Evolutionary conservation across 148 eudicot species (phyloP).

Genomic region (Fagopyrum homotropicum): DNA sequence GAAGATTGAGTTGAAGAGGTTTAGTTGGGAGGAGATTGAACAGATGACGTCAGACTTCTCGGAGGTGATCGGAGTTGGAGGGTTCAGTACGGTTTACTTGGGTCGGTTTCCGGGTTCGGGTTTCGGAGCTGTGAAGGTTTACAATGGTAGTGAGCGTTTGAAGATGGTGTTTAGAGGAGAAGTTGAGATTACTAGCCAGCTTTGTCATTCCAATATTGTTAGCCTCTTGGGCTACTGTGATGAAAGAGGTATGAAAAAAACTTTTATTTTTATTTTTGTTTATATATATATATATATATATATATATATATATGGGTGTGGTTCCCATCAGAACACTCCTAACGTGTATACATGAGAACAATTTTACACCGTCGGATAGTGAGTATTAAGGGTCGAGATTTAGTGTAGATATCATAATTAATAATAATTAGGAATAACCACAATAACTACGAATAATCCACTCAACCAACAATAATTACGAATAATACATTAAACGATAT

Average conservation of each 20-base stretch:
- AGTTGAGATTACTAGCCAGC: conserved; percentile 40
- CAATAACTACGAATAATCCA: too few species aligned
- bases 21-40: conserved; percentile 48
- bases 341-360: too few species aligned
- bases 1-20: conserved; percentile 26
- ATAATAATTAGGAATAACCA: too few species aligned
- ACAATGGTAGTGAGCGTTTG: conserved; percentile 47
- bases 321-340: too few species aligned
- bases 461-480: too few species aligned
- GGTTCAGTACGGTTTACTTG: conserved; percentile 69
- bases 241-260: conserved; percentile 44
- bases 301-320: neutral
- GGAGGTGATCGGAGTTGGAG: conserved; percentile 60
- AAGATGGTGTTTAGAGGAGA: conserved; percentile 49
- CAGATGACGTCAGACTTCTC: conserved; percentile 32
- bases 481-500: too few species aligned
- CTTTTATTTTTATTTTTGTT: neutral
- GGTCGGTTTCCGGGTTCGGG: conserved; percentile 37
- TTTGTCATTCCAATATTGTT: conserved; percentile 54
- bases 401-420: too few species aligned
- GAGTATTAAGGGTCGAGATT: too few species aligned
- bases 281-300: neutral
- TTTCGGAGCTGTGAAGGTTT: conserved; percentile 56
- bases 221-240: conserved; percentile 59
- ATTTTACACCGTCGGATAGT: too few species aligned